Conservation (phyloP, 2,329 filamentous ascomycete genomes). For the Lachnellula arida region DNA sequence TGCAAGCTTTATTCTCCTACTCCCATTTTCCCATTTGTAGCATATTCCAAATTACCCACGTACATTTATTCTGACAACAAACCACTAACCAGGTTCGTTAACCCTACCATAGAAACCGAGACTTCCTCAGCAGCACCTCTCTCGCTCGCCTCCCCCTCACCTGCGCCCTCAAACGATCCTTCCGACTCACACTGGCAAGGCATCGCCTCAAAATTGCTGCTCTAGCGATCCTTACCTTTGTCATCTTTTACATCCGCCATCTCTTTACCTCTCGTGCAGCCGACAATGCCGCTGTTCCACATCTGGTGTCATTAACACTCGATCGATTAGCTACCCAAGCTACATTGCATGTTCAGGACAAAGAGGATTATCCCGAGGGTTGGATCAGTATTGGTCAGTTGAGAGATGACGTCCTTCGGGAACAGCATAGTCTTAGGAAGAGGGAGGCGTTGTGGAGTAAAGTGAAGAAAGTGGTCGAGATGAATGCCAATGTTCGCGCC, state of each 20-base stretch:
- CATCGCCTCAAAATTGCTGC: slow-evolving; percentile 80
- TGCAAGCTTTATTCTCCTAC: slow-evolving; percentile 8
- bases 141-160: slow-evolving; percentile 85
- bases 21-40: background rate
- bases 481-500: slow-evolving; percentile 85
- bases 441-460: slow-evolving; percentile 79
- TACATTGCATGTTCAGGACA: slow-evolving; percentile 65
- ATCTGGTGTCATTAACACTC: slow-evolving; percentile 78
- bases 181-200: slow-evolving; percentile 77
- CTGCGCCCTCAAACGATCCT: slow-evolving; percentile 73
- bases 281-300: slow-evolving; percentile 65
- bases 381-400: slow-evolving; percentile 87
- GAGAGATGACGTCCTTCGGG: slow-evolving; percentile 82
- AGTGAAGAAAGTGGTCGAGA: slow-evolving; percentile 81
- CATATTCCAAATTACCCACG: slow-evolving; percentile 33
- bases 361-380: slow-evolving; percentile 60
- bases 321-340: slow-evolving; percentile 80
- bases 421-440: slow-evolving; percentile 70
- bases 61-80: slow-evolving; percentile 48
- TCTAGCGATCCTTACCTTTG: slow-evolving; percentile 48
- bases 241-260: slow-evolving; percentile 58
- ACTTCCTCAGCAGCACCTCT: slow-evolving; percentile 75
- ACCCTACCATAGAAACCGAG: slow-evolving; percentile 67
- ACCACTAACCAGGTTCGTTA: slow-evolving; percentile 81
- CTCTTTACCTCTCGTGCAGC: slow-evolving; percentile 58